Conservation (phyloP, 257 asterid genomes). For the Ophiorrhiza pumila region DNA sequence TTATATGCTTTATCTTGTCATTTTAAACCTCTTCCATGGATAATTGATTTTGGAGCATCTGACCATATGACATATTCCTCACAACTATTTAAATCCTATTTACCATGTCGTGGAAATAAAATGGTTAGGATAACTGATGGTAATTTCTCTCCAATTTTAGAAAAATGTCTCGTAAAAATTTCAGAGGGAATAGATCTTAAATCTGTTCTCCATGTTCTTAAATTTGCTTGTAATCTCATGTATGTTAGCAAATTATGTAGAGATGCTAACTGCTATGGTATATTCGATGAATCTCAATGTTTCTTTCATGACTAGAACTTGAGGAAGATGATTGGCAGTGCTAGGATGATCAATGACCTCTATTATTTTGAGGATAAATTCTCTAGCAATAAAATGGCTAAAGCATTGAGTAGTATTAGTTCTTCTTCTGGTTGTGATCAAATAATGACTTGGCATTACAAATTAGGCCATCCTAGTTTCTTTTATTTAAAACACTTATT, state of each 20-base stretch:
- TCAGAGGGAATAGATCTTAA: slow-evolving; percentile 12
- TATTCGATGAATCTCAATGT: not conserved
- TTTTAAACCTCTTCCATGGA: not conserved
- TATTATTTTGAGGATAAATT: not conserved
- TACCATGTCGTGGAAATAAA: not conserved
- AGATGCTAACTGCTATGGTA: slow-evolving; percentile 8
- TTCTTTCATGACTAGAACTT: not conserved
- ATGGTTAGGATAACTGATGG: no score
- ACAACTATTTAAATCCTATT: not conserved
- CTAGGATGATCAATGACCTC: no score
- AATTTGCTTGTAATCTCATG: no score
- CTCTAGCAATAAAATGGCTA: not conserved
- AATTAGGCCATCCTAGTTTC: not conserved
- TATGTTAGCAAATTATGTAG: not conserved
- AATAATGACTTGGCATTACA: not conserved
- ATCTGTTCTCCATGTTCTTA: no score
- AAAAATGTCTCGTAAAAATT: no score
- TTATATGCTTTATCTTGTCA: no score
- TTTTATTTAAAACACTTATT: no score
- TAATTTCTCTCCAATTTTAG: no score
- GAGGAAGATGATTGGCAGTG: no score
- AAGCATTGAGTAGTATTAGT: not conserved
- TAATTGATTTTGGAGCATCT: not conserved
- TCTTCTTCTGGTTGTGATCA: not conserved
- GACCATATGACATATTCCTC: not conserved